Evolutionary conservation across 495 filamentous ascomycete genomes (phyloP).

Genomic region (Arthonia radiata): DNA sequence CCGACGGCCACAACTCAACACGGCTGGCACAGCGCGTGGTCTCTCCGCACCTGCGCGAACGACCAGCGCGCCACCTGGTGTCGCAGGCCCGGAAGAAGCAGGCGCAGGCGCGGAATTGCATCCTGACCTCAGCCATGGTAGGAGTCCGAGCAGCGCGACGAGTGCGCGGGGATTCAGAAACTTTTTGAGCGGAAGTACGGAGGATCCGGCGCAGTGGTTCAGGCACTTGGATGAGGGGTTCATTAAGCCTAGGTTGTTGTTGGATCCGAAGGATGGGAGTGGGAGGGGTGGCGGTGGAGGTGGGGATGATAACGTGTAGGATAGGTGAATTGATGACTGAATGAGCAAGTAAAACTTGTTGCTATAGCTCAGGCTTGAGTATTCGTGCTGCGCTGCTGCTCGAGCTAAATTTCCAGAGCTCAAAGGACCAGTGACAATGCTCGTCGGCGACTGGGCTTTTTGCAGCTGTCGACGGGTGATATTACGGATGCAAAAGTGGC

Average conservation of each 20-base stretch:
- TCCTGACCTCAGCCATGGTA: constrained; percentile 8
- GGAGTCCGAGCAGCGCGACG: constrained; percentile 6
- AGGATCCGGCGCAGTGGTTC: constrained; percentile 82
- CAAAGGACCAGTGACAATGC: too few species aligned
- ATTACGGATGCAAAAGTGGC: too few species aligned
- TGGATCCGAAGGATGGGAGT: constrained; percentile 38
- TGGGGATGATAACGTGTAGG: too few species aligned
- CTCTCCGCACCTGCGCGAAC: constrained; percentile 31
- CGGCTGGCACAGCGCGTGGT: constrained; percentile 15
- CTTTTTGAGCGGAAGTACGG: constrained; percentile 46
- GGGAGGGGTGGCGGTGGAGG: too few species aligned
- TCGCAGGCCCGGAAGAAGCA: constrained; percentile 5
- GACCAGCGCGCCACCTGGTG: constrained; percentile 11
- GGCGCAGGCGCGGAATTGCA: constrained; percentile 11
- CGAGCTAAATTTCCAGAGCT: too few species aligned
- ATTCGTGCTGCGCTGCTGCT: too few species aligned
- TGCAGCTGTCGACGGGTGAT: too few species aligned
- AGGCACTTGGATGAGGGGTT: constrained; percentile 85
- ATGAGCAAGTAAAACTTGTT: too few species aligned
- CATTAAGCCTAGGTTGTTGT: constrained; percentile 77
- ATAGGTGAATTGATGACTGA: too few species aligned
- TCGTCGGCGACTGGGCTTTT: too few species aligned
- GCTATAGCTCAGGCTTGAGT: too few species aligned
- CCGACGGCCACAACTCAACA: constrained; percentile 13
- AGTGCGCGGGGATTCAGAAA: constrained; percentile 18